Evolutionary conservation across 108 stramenopile genomes (phyloP).

Genomic region (Schizochytrium sp.): DNA sequence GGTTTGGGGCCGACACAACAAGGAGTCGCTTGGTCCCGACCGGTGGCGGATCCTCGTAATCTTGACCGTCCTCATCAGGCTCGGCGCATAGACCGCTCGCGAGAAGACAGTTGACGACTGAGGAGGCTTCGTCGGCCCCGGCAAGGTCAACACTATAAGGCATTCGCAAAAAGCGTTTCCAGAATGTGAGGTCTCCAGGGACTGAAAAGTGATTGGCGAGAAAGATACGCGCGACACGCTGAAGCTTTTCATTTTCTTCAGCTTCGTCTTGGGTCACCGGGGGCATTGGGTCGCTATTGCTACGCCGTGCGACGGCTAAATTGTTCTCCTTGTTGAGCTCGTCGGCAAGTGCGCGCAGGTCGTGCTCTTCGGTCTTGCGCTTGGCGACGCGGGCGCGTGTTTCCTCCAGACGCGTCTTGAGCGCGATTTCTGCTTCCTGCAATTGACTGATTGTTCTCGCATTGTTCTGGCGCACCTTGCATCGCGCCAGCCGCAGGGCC

Average conservation of each 20-base stretch:
- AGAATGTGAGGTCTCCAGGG: background rate
- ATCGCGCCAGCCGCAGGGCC: background rate
- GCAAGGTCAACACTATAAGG: background rate
- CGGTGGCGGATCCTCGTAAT: background rate
- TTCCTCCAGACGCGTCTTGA: background rate
- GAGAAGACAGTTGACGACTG: background rate
- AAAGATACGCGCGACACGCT: background rate
- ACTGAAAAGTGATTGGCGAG: background rate
- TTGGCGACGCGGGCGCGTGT: background rate
- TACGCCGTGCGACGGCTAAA: background rate
- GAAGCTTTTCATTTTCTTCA: background rate
- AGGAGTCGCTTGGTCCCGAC: background rate
- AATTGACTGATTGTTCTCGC: background rate
- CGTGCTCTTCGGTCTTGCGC: background rate
- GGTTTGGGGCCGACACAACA: background rate
- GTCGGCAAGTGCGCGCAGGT: background rate
- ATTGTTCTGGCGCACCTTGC: background rate
- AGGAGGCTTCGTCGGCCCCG: background rate
- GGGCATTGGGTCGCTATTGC: background rate
- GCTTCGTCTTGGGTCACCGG: background rate
- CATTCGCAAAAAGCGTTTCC: background rate
- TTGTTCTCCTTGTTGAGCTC: background rate
- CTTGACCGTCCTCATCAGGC: background rate
- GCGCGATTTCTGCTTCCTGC: background rate
- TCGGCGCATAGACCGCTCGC: background rate